These are phyloP conservation scores for Triglochin maritima DNA, from an alignment of 106 monocot species.

Conservation along the genomic window DNA sequence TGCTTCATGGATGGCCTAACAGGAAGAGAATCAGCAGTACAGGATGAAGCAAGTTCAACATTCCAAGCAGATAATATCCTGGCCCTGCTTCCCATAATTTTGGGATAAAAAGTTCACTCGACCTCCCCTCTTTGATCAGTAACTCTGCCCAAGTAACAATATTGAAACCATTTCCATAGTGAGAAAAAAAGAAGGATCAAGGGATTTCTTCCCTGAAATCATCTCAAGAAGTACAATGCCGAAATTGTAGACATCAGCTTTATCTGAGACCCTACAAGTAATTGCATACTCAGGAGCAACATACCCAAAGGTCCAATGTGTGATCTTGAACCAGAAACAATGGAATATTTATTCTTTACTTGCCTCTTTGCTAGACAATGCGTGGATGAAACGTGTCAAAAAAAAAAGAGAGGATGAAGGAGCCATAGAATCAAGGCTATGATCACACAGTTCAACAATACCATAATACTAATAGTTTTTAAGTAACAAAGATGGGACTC, in stretches of 20 bases:
- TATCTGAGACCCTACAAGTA: slow-evolving; percentile 56
- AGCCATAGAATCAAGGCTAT: no score
- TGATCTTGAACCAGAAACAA: no score
- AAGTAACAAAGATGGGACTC: no score
- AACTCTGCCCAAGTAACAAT: slow-evolving; percentile 56
- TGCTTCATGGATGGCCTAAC: slow-evolving; percentile 34
- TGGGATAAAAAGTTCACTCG: slow-evolving; percentile 28
- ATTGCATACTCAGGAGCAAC: slow-evolving; percentile 71
- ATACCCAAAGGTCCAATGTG: slow-evolving; percentile 39
- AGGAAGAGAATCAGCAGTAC: slow-evolving; percentile 45
- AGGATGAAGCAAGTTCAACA: slow-evolving; percentile 39
- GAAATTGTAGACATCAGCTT: slow-evolving; percentile 72
- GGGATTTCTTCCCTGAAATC: slow-evolving; percentile 57
- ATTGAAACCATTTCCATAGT: slow-evolving; percentile 49
- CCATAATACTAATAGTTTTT: no score
- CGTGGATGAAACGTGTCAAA: no score
- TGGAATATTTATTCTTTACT: no score
- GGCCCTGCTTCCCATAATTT: slow-evolving; percentile 36
- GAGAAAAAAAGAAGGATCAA: slow-evolving; percentile 65
- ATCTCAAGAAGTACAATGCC: slow-evolving; percentile 67
- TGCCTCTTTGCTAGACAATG: no score
- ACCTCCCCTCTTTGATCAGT: slow-evolving; percentile 35
- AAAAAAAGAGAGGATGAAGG: no score
- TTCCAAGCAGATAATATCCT: slow-evolving; percentile 24
- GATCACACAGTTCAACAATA: no score